Conservation (phyloP, 2,329 filamentous ascomycete species). For the Sarocladium strictum region DNA sequence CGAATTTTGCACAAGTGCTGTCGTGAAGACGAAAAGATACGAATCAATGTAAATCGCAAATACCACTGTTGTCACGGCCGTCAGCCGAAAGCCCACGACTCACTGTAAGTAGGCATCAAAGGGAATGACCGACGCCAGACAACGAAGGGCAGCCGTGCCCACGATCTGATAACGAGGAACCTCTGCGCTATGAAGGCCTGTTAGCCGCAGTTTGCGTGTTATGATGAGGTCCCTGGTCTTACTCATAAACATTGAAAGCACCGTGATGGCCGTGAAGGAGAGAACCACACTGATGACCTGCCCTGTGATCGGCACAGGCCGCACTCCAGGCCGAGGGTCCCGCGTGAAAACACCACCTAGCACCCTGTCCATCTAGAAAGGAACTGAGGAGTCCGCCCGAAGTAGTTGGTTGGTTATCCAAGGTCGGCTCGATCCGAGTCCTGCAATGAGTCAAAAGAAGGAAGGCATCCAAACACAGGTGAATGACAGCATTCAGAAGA, state of each 20-base stretch:
- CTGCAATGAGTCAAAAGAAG: neutral
- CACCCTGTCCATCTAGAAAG: neutral
- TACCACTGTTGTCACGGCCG: constrained; percentile 39
- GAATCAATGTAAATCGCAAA: constrained; percentile 56
- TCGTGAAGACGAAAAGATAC: constrained; percentile 52
- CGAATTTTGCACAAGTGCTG: constrained; percentile 50
- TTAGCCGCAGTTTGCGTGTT: too few relatives aligned
- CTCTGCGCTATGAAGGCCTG: constrained; percentile 36
- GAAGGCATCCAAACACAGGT: neutral
- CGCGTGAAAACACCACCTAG: neutral
- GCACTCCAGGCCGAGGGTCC: constrained; percentile 1
- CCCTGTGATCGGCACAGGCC: constrained; percentile 25
- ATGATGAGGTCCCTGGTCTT: too few relatives aligned
- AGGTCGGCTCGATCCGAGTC: neutral
- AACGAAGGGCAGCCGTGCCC: constrained; percentile 34
- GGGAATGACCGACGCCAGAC: constrained; percentile 40
- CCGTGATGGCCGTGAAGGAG: constrained; percentile 26
- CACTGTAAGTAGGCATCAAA: too few relatives aligned
- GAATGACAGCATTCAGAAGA: neutral
- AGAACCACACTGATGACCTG: constrained; percentile 29
- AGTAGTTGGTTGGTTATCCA: neutral
- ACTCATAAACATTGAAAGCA: constrained; percentile 32
- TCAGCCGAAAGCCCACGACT: too few relatives aligned
- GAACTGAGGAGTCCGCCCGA: neutral
- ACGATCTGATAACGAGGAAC: constrained; percentile 28